phyloP scores from a whole-genome alignment of 139 green algal species.

The Cymbomonas tetramitiformis region DNA sequence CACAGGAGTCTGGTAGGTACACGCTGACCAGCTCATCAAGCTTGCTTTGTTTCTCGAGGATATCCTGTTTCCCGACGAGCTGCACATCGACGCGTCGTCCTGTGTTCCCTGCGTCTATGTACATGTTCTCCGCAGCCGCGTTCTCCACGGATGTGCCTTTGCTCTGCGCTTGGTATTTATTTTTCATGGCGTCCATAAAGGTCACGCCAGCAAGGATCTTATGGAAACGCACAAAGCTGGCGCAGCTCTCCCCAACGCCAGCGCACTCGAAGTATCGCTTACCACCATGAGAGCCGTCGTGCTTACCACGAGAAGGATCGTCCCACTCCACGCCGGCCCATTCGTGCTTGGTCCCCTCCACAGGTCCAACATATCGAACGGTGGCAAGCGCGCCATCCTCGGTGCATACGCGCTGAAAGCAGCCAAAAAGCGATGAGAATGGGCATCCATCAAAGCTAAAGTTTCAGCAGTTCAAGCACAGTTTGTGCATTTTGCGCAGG shows the following conservation, averaged over 20 bases:
- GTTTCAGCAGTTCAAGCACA: too few species aligned
- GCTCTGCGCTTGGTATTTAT: background rate
- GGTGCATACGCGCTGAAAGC: conserved; percentile 5
- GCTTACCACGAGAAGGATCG: conserved; percentile 26
- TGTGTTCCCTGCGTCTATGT: background rate
- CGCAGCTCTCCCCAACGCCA: background rate
- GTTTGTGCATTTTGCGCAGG: too few species aligned
- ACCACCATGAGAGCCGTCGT: conserved; percentile 21
- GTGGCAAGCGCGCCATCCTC: background rate
- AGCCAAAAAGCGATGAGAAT: too few species aligned
- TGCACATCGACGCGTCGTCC: background rate
- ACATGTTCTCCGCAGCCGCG: background rate
- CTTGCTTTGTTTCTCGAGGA: background rate
- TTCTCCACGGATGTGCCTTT: background rate
- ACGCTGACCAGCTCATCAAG: background rate
- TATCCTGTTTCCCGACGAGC: background rate
- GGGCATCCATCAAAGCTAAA: too few species aligned
- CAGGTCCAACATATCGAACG: conserved; percentile 26
- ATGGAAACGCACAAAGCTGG: conserved; percentile 6
- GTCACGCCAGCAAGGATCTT: background rate
- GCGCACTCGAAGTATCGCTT: conserved; percentile 22
- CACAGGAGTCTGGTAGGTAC: background rate
- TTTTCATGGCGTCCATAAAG: background rate
- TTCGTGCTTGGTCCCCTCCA: conserved; percentile 7
- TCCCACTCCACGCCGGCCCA: conserved; percentile 35